Evolutionary conservation across 441 rosid species (phyloP).

Genomic region (Populus tomentosa): DNA sequence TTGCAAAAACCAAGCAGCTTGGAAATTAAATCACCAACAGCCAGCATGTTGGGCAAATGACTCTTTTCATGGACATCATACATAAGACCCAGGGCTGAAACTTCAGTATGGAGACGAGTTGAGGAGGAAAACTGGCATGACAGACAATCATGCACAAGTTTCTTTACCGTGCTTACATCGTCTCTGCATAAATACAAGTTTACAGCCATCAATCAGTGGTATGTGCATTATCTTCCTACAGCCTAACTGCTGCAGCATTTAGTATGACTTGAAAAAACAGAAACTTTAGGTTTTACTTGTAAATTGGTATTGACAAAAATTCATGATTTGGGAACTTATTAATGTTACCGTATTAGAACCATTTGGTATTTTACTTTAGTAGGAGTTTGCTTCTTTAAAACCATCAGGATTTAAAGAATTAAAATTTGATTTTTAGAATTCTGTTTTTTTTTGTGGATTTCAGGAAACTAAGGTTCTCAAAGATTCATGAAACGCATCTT

Average conservation of each 20-base stretch:
- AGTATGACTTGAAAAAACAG: neutral
- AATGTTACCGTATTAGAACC: neutral
- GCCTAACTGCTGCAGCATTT: neutral
- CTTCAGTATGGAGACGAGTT: constrained; percentile 97
- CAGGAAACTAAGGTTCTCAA: neutral
- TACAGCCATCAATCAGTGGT: constrained; percentile 18
- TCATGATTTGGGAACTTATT: neutral
- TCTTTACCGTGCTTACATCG: constrained; percentile 92
- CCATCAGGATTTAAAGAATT: neutral
- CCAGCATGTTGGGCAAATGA: constrained; percentile 85
- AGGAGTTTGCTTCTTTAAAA: neutral
- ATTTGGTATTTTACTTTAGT: neutral
- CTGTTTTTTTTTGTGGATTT: neutral
- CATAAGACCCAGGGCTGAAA: constrained; percentile 98
- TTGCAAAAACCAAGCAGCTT: constrained; percentile 68
- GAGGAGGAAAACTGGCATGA: constrained; percentile 79
- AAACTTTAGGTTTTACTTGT: neutral
- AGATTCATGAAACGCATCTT: neutral
- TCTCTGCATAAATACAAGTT: constrained; percentile 62
- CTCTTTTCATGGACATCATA: constrained; percentile 92
- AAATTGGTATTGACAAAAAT: neutral
- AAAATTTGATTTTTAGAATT: neutral
- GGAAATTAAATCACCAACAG: constrained; percentile 52
- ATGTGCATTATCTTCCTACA: neutral
- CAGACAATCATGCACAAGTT: constrained; percentile 91